Conservation (phyloP, 2,329 filamentous ascomycete genomes). For the Ceratocystis colombiana region DNA sequence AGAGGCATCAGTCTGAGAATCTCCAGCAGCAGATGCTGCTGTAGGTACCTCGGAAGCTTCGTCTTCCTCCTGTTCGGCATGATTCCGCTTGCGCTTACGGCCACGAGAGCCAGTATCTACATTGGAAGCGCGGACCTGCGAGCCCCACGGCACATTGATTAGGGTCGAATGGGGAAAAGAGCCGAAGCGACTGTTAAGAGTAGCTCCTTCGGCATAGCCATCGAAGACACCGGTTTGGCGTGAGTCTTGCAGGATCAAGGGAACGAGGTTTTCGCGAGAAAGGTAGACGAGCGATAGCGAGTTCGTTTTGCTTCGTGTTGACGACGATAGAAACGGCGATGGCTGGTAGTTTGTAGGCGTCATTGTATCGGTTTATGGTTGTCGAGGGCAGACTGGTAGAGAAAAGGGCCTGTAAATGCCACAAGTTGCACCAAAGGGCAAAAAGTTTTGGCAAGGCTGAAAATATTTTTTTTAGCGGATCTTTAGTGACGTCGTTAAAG, state of each 20-base stretch:
- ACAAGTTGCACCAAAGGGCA: conserved; percentile 5
- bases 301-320: conserved; percentile 49
- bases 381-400: not conserved
- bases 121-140: conserved; percentile 77
- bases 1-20: conserved; percentile 31
- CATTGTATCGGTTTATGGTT: conserved; percentile 7
- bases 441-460: conserved; percentile 24
- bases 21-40: conserved; percentile 30
- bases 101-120: conserved; percentile 89
- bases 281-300: conserved; percentile 76
- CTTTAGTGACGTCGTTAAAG: conserved; percentile 23
- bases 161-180: conserved; percentile 76
- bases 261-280: conserved; percentile 65
- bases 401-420: not conserved
- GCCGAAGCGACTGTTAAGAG: conserved; percentile 87
- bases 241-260: conserved; percentile 37
- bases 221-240: conserved; percentile 46
- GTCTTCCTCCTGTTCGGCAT: conserved; percentile 32
- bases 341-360: conserved; percentile 17
- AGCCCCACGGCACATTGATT: conserved; percentile 75
- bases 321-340: conserved; percentile 76
- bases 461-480: conserved; percentile 19
- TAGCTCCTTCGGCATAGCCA: conserved; percentile 51
- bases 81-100: conserved; percentile 42
- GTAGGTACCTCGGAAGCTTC: conserved; percentile 21